Evolutionary conservation across 176 grass and related monocot genomes (phyloP).

Genomic region (Avena insularis): DNA sequence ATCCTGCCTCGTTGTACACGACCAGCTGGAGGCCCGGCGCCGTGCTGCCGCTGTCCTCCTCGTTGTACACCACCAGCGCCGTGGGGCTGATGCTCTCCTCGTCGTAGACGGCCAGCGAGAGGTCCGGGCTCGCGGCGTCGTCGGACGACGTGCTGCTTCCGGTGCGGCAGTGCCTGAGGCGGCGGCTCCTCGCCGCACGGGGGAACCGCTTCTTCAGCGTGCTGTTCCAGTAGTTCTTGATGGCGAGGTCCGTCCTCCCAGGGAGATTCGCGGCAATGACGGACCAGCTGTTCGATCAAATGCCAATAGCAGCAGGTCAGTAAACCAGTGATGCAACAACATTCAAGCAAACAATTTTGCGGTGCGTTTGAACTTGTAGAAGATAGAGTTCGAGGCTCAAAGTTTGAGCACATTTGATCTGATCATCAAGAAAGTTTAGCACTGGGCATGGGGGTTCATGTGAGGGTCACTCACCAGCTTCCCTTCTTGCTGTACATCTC

Average conservation of each 20-base stretch:
- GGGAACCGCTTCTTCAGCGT: conserved; percentile 63
- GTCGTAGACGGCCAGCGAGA: conserved; percentile 20
- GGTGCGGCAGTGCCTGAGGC: background rate
- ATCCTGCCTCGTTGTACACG: conserved; percentile 33
- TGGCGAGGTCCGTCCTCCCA: conserved; percentile 59
- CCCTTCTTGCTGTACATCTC: conserved; percentile 52
- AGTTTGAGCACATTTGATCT: background rate
- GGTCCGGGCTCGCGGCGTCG: conserved; percentile 16
- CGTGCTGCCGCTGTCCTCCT: conserved; percentile 22
- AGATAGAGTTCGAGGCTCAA: background rate
- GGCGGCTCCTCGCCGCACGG: background rate
- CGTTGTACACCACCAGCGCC: conserved; percentile 12
- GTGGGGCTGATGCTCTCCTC: conserved; percentile 37
- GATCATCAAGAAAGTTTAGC: background rate
- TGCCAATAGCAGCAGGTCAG: background rate
- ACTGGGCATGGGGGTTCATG: background rate
- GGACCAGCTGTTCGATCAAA: conserved; percentile 54
- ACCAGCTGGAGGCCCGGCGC: conserved; percentile 5
- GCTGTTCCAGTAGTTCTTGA: conserved; percentile 82
- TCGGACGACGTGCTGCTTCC: conserved; percentile 46
- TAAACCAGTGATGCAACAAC: background rate
- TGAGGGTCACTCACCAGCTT: conserved; percentile 46
- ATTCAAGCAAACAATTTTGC: background rate
- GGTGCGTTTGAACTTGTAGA: too few relatives aligned
- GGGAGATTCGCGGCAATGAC: conserved; percentile 53